Evolutionary conservation across 257 asterid species (phyloP), one percentile per base, ranked within the genome.

Genomic region (Forsythia suspensa): DNA sequence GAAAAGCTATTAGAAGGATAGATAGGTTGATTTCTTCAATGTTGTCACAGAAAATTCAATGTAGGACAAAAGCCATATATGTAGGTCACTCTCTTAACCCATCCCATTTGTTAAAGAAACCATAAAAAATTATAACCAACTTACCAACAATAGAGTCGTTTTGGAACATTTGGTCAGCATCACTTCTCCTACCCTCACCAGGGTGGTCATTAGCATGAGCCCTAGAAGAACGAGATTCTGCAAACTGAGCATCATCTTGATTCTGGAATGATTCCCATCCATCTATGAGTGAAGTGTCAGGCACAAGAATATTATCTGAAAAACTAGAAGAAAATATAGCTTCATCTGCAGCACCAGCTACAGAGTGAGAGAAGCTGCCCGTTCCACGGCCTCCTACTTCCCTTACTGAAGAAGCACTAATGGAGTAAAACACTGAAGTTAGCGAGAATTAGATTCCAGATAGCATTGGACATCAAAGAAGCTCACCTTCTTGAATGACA

Each of bases 401-500:
- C 61, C 72, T 68, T 65, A 73, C 69, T 70, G 72, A 52, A 76
- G 81, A 87, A 59, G 85, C 80, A 77, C 84, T 83, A 77, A 93
- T 88, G 88, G 72, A 82, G 85, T 18, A 67, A 73, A 75, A 80
- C 52, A 43, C 24, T 21, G 73, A 73, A 81, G 51, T 83, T 75
- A 80, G 80, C 72, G 65, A 71, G 61, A 29, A 78, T 68, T 73
- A 72, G 29, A 70, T 37, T 75, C 16, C n/a, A 51, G 4, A 73
- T 15, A 52, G 81, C 76, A 70, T 74, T 48, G 67, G 29, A 72
- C 38, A 71, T 73, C 24, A 79, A 68, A 74, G 67, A 80, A 61
- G 73, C 85, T 75, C 76, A 92, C 98, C 92, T 89, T 88, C 90
- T 90, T 46, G 84, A 80, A 41, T 51, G 85, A 74, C 82, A 39